Evolutionary conservation across 345 rosid genomes (phyloP).

Genomic region (Populus davidiana): DNA sequence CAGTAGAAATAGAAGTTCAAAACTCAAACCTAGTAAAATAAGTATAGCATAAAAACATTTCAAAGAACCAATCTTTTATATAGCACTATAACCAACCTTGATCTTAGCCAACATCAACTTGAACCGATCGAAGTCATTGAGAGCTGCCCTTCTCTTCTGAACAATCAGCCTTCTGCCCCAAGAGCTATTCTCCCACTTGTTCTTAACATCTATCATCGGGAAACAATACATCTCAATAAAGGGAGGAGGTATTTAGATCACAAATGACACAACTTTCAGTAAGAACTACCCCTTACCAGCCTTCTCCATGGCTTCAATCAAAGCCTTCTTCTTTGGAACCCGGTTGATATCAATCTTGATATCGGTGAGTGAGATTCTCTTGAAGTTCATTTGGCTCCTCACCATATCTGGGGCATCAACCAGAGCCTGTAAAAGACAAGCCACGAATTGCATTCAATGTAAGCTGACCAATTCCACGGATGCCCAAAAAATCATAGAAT

Average conservation of each 20-base stretch:
- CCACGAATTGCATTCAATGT: neutral
- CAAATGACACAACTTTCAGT: neutral
- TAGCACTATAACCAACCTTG: constrained; percentile 43
- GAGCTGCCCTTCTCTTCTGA: constrained; percentile 69
- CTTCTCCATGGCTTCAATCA: constrained; percentile 85
- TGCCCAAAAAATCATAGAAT: neutral
- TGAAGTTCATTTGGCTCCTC: constrained; percentile 86
- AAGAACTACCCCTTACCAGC: constrained; percentile 55
- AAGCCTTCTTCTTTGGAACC: constrained; percentile 75
- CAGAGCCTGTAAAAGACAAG: constrained; percentile 52
- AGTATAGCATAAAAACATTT: too few relatives aligned
- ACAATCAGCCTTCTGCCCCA: constrained; percentile 88
- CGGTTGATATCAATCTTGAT: constrained; percentile 76
- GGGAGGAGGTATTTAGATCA: neutral
- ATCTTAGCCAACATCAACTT: constrained; percentile 87
- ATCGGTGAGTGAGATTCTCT: constrained; percentile 86
- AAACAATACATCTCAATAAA: neutral
- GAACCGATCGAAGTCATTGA: constrained; percentile 79
- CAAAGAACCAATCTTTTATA: neutral
- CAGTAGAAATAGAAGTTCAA: neutral
- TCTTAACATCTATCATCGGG: constrained; percentile 58
- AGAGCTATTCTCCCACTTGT: constrained; percentile 83
- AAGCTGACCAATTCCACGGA: neutral
- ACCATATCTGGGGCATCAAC: constrained; percentile 96
- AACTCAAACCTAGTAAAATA: neutral